phyloP scores from a whole-genome alignment of 2,329 filamentous ascomycete genomes.

The Mollisiaceae sp. region DNA sequence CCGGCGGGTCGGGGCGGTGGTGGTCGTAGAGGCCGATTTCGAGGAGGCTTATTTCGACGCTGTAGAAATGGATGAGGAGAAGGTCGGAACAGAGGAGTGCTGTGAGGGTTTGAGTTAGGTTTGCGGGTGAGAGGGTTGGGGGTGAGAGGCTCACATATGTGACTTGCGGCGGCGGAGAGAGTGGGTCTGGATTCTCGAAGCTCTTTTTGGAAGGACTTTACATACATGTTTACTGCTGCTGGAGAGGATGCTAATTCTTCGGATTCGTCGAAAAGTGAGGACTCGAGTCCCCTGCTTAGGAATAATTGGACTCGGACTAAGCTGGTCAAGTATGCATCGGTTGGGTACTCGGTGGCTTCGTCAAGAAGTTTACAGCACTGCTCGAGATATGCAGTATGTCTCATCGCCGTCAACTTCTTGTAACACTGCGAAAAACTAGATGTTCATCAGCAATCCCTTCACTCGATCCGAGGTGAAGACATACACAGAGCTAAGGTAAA shows the following conservation, averaged over 20 bases:
- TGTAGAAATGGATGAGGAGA: constrained; percentile 11
- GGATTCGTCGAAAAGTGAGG: neutral
- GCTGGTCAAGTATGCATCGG: constrained; percentile 8
- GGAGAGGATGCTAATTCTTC: neutral
- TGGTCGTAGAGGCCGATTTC: constrained; percentile 1
- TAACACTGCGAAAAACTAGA: constrained; percentile 6
- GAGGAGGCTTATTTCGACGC: neutral
- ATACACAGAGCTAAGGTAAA: constrained; percentile 15
- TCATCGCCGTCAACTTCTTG: constrained; percentile 8
- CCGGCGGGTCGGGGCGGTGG: neutral
- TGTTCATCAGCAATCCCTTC: neutral
- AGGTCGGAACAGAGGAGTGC: neutral
- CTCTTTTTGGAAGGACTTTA: constrained; percentile 4
- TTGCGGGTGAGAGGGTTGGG: neutral
- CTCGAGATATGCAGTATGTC: constrained; percentile 8
- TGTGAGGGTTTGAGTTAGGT: neutral
- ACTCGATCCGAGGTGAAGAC: neutral
- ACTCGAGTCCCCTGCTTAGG: neutral
- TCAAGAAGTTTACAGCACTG: constrained; percentile 11
- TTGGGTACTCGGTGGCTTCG: constrained; percentile 5
- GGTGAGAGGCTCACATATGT: neutral
- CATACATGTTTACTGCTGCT: neutral
- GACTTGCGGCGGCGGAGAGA: neutral
- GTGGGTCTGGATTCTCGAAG: neutral
- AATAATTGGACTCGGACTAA: constrained; percentile 1